Conservation (phyloP, 148 eudicot species). For the Cornus controversa region DNA sequence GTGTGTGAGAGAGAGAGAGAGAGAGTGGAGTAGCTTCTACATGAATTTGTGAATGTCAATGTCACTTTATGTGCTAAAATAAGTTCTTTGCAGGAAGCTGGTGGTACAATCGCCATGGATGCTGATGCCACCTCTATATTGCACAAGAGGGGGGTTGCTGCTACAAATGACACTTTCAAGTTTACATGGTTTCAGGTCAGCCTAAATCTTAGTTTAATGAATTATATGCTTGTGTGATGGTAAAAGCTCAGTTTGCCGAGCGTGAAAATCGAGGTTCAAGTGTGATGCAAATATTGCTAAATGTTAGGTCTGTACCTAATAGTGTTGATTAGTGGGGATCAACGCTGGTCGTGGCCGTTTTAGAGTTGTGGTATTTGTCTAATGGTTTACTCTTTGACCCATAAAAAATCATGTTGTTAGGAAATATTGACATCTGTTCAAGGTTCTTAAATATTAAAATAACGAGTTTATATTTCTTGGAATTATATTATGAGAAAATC, state of each 20-base stretch:
- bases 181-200: conserved; percentile 85
- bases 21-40: background rate
- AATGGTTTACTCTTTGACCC: background rate
- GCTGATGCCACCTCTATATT: conserved; percentile 90
- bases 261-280: too few relatives aligned
- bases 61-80: background rate
- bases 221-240: too few relatives aligned
- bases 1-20: too few relatives aligned
- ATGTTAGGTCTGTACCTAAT: too few relatives aligned
- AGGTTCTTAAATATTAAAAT: too few relatives aligned
- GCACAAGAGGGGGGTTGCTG: conserved; percentile 59
- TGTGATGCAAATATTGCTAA: too few relatives aligned
- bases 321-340: too few relatives aligned
- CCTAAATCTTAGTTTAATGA: background rate
- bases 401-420: too few relatives aligned
- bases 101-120: conserved; percentile 74
- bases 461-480: too few relatives aligned
- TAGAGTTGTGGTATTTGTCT: background rate
- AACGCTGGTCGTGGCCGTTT: too few relatives aligned
- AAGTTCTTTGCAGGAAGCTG: conserved; percentile 61
- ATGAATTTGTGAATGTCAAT: conserved; percentile 4
- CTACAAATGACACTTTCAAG: conserved; percentile 79
- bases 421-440: too few relatives aligned
- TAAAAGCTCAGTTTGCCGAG: background rate
- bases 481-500: too few relatives aligned